phyloP scores from a whole-genome alignment of 352 stramenopile species.

The Globisporangium ultimum region DNA sequence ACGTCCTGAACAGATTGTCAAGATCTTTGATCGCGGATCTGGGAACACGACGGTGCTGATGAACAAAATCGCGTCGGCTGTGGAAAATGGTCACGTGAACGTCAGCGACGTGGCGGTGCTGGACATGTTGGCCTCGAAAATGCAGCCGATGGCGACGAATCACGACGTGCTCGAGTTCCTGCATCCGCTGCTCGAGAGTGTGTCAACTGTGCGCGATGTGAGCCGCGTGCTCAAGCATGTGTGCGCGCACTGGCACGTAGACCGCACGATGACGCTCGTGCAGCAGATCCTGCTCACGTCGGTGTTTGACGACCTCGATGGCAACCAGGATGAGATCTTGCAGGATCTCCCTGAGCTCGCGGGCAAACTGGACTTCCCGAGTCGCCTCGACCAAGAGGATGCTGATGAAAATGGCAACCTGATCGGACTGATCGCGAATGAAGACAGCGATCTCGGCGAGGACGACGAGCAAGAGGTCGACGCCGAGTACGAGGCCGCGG shows the following conservation, averaged over 20 bases:
- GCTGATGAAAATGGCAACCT: constrained; percentile 82
- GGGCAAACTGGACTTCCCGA: constrained; percentile 74
- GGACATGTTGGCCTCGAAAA: constrained; percentile 24
- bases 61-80: constrained; percentile 67
- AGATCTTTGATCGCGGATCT: constrained; percentile 68
- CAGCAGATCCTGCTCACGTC: constrained; percentile 71
- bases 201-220: constrained; percentile 69
- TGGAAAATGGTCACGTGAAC: constrained; percentile 69
- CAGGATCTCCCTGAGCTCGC: constrained; percentile 50
- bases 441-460: constrained; percentile 67
- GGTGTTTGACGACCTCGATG: constrained; percentile 84
- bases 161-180: constrained; percentile 63
- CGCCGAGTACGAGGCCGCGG: constrained; percentile 25
- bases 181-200: constrained; percentile 64
- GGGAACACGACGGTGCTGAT: constrained; percentile 51
- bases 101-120: constrained; percentile 45
- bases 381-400: constrained; percentile 74
- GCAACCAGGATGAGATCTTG: constrained; percentile 72
- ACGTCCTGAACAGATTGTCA: constrained; percentile 49
- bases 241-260: constrained; percentile 60
- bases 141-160: constrained; percentile 37
- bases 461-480: constrained; percentile 54
- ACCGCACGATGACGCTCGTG: constrained; percentile 54
- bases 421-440: constrained; percentile 57
- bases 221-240: constrained; percentile 57